Conservation (phyloP, 1,284 basidiomycete species). For the Macrocystidia cucumis region DNA sequence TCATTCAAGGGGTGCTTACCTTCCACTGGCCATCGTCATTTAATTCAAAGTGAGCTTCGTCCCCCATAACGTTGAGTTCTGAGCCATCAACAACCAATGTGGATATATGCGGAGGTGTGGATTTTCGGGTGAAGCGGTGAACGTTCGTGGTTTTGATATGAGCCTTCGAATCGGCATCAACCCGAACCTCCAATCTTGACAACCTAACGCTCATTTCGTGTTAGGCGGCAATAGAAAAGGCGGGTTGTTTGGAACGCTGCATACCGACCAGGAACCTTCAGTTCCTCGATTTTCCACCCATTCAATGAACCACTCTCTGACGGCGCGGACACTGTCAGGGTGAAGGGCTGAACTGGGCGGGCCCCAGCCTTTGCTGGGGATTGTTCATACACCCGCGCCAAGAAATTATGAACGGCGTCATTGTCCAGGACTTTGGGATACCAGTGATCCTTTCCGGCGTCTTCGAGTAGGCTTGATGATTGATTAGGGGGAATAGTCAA, state of each 20-base stretch:
- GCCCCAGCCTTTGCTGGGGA: background rate
- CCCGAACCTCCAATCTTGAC: too few species aligned
- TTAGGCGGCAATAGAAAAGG: too few species aligned
- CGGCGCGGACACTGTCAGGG: constrained; percentile 60
- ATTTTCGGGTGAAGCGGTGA: constrained; percentile 10
- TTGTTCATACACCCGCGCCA: constrained; percentile 29
- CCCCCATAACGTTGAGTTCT: too few species aligned
- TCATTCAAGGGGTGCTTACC: too few species aligned
- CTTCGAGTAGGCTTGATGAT: constrained; percentile 61
- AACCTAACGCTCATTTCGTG: too few species aligned
- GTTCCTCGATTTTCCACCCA: constrained; percentile 52
- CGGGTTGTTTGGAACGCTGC: too few species aligned
- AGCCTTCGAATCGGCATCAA: constrained; percentile 3
- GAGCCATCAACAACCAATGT: background rate
- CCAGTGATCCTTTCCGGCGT: constrained; percentile 60
- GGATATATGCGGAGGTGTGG: background rate
- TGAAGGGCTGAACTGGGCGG: constrained; percentile 33
- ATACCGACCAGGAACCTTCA: constrained; percentile 56
- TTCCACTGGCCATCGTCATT: too few species aligned
- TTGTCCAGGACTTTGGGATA: constrained; percentile 56
- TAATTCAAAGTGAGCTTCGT: too few species aligned
- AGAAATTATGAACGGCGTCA: constrained; percentile 43
- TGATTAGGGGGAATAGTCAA: constrained; percentile 1
- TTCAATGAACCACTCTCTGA: constrained; percentile 56
- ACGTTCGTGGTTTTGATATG: constrained; percentile 17